Base-by-base conservation (phyloP, 192 early-diverging fungal genomes). In the Phycomyces blakesleeanus region DNA sequence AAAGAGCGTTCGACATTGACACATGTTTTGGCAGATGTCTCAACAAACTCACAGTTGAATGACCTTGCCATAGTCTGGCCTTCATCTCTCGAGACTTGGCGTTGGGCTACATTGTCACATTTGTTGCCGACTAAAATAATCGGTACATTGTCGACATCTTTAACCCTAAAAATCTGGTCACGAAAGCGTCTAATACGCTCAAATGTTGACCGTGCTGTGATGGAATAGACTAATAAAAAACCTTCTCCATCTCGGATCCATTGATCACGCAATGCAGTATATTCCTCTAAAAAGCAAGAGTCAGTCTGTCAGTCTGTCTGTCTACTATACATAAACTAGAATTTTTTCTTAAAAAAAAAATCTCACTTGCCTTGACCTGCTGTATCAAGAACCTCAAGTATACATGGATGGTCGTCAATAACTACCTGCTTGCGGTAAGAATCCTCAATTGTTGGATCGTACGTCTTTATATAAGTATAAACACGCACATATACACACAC, bases 381-480 rank as follows among this genome's bases (percentile, higher is more conserved):
- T 40, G 95, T 97, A 80, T 97, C 96, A 34, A 98, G 81, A 69
- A 98, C 91, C 77, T 98, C 95, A 22, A 98, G 76, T 69, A 97
- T 91, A 76, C 95, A 98, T 67, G 93, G 91, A 68, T 93, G 86
- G 40, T 91, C 93, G 73, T 98, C 96, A 55, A 98, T 92, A 51
- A 95, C 95, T 12, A 97, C 94, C 78, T 97, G 94, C 81, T 94
- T 95, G 62, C 94, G 82, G 77, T 97, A 98, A 21, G 92, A 95
- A 75, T 96, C 96, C 75, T 98, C 96, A 58, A 96, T 98, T 14
- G 96, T 98, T 53, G 96, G 96, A 78, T 97, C 94, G 70, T 97
- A 98, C 67, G 92, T 96, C 82, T 89, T 39, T 39, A 41, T n/a
- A n/a, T n/a, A n/a, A n/a, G n/a, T n/a, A n/a, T n/a, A n/a, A n/a